Conservation (phyloP, 2,329 filamentous ascomycete genomes). For the Ramichloridium luteum region DNA sequence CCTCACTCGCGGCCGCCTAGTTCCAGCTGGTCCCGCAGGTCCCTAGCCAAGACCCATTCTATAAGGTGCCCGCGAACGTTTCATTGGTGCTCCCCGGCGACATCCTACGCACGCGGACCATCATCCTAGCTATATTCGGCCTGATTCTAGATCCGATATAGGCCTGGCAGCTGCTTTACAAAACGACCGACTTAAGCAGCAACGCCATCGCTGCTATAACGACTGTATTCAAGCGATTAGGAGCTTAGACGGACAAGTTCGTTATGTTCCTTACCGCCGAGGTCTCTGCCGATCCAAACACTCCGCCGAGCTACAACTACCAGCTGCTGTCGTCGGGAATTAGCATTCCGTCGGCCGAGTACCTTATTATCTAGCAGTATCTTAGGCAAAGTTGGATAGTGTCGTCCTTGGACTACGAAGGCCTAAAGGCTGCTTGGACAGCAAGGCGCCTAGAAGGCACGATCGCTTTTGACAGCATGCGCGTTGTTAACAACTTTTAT, state of each 20-base stretch:
- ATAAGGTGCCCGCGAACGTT: slow-evolving; percentile 17
- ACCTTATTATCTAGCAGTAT: slow-evolving; percentile 13
- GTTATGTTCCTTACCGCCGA: slow-evolving; percentile 21
- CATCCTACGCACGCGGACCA: slow-evolving; percentile 15
- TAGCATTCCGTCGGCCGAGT: slow-evolving; percentile 13
- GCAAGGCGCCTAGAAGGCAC: slow-evolving; percentile 30
- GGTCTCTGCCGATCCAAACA: slow-evolving; percentile 28
- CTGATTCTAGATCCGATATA: slow-evolving; percentile 12
- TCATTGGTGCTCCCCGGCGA: slow-evolving; percentile 13
- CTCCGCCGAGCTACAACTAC: slow-evolving; percentile 29
- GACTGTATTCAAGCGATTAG: slow-evolving; percentile 17
- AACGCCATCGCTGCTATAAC: slow-evolving; percentile 18
- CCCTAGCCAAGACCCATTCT: slow-evolving; percentile 19
- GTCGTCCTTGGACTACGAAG: slow-evolving; percentile 33
- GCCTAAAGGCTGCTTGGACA: slow-evolving; percentile 19
- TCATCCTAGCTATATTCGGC: slow-evolving; percentile 14
- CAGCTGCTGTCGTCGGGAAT: slow-evolving; percentile 16
- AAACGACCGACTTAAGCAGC: slow-evolving; percentile 17
- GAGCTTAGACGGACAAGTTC: slow-evolving; percentile 16
- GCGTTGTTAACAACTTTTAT: slow-evolving; percentile 26
- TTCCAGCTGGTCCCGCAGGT: neutral
- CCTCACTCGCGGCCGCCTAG: too few relatives aligned
- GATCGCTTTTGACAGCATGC: slow-evolving; percentile 31
- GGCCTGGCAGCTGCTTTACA: slow-evolving; percentile 17
- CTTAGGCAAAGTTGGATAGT: slow-evolving; percentile 18